A percentile compares a stretch with the other conserved stretches of the same genome.
These are phyloP conservation scores for Panaeolus cyanescens DNA, from an alignment of 768 basidiomycete species.

Conservation along the genomic window DNA sequence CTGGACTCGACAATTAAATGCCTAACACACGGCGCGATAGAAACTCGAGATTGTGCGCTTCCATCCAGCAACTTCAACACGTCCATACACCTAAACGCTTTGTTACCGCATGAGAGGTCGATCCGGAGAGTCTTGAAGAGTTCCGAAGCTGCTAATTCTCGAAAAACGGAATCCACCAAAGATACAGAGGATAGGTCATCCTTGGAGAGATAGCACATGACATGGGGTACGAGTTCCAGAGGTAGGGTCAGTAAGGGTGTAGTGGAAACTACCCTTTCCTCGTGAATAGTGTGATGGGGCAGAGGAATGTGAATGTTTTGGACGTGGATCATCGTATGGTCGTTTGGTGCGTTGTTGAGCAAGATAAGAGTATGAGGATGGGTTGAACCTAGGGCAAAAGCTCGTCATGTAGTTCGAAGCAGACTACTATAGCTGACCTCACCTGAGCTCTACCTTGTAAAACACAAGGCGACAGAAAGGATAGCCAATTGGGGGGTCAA, in stretches of 20 bases:
- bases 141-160: constrained; percentile 22
- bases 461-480: not conserved
- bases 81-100: not conserved
- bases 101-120: constrained; percentile 10
- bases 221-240: constrained; percentile 24
- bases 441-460: not conserved
- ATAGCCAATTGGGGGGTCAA: not conserved
- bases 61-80: not conserved
- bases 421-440: not conserved
- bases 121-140: constrained; percentile 22
- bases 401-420: not conserved
- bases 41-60: not conserved
- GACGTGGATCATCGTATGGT: not conserved
- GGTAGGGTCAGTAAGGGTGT: constrained; percentile 29
- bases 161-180: constrained; percentile 27
- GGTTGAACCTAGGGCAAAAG: not conserved
- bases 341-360: not conserved
- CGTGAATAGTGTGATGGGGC: not conserved
- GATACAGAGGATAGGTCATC: constrained; percentile 24
- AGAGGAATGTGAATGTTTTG: not conserved
- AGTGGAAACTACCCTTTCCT: constrained; percentile 9
- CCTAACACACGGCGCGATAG: constrained; percentile 21
- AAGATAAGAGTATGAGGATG: not conserved
- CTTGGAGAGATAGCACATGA: constrained; percentile 23
- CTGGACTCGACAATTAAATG: constrained; percentile 16